phyloP scores from a whole-genome alignment of 2,329 filamentous ascomycete genomes.

The Macroventuria anomochaeta region DNA sequence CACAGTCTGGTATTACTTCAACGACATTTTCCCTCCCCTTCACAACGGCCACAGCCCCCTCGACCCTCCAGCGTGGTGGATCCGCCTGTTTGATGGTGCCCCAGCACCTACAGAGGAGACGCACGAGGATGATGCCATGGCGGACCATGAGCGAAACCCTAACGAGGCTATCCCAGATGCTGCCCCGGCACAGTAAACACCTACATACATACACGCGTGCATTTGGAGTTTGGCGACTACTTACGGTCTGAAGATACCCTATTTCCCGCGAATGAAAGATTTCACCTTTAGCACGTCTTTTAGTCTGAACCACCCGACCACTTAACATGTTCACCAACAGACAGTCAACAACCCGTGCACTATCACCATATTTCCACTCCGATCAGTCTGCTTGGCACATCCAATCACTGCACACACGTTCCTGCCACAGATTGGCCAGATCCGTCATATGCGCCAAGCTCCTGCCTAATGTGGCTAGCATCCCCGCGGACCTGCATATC shows the following conservation, averaged over 20 bases:
- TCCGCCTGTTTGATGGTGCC: slow-evolving; percentile 73
- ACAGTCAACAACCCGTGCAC: slow-evolving; percentile 2
- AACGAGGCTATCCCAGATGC: slow-evolving; percentile 21
- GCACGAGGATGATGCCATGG: slow-evolving; percentile 17
- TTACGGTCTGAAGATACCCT: slow-evolving; percentile 39
- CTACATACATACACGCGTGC: slow-evolving; percentile 15
- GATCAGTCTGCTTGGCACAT: slow-evolving; percentile 8
- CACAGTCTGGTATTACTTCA: slow-evolving; percentile 93
- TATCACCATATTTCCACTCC: slow-evolving; percentile 20
- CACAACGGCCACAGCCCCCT: slow-evolving; percentile 84
- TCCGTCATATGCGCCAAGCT: slow-evolving; percentile 4
- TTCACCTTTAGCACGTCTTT: not conserved
- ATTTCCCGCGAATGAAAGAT: slow-evolving; percentile 17
- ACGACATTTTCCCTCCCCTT: slow-evolving; percentile 91
- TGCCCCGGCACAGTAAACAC: slow-evolving; percentile 21
- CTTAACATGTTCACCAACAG: not conserved
- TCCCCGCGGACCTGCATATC: slow-evolving; percentile 27
- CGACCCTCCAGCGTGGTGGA: slow-evolving; percentile 90
- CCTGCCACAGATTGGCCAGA: slow-evolving; percentile 14
- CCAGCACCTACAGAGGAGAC: slow-evolving; percentile 32
- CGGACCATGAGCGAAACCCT: slow-evolving; percentile 12
- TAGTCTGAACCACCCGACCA: not conserved
- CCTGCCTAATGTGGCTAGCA: slow-evolving; percentile 40
- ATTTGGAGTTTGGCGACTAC: slow-evolving; percentile 31
- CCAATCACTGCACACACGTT: slow-evolving; percentile 19